Base-by-base conservation (phyloP, 768 basidiomycete genomes). In the Tricholoma terreum region DNA sequence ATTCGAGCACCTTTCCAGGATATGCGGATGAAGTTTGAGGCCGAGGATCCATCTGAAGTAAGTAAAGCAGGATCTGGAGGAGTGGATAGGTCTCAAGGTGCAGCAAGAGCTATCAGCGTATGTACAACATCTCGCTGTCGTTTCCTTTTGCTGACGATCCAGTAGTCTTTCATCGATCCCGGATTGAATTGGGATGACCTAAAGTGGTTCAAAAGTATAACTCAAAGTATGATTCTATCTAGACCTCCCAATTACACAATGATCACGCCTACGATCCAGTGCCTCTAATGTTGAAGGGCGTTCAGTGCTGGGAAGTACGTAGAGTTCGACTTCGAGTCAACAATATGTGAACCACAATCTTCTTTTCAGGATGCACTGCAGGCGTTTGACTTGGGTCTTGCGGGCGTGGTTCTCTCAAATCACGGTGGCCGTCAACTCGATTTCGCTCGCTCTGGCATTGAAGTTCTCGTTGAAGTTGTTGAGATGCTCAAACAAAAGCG, bases 1-100 rank as follows among this genome's bases (percentile, higher is more conserved):
- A 34, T 24, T 50, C 30, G 24, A 50, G 33, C 27, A 14, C 21
- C 12, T 14, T 55, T 22, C 11, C 33, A 77, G 85, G 96, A 98
- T 67, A 98, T 98, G 94, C 81, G 96, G 22, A 90, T 90, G 85
- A 96, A 94, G 68, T 98, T 98, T 59, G 92, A 90, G 36, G 93
- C 89, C 2, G 89, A 87, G 33, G 85, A 85, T 62, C 82, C 82
- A 19, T 78, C 80, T 10, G 83, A 82, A 58, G 80, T 83, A 8
- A 76, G 72, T 22, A 81, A 80, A 60, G 68, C 75, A 27, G 86
- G 84, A 2, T 74, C 78, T 12, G 67, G 76, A 36, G 79, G 76
- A 7, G 84, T 94, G 43, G 87, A 94, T 65, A 84, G 90, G 42
- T 86, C 89, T 52, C 91, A 97, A 69, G 96, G 96, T 33, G 95